Conservation (phyloP, 352 stramenopile genomes). For the Phytophthora cactorum region DNA sequence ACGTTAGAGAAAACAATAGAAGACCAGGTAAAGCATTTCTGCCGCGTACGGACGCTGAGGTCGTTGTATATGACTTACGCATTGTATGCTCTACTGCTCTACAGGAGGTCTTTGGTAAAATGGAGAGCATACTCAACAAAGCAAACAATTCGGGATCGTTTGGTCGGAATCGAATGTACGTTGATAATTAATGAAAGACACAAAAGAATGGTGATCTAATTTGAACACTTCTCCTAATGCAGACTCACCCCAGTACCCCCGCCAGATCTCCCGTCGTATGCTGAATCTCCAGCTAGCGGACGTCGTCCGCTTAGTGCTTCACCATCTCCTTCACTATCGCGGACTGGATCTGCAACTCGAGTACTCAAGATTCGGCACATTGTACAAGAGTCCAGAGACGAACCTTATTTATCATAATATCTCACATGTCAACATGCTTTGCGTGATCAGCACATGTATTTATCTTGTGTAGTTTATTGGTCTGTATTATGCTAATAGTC, state of each 20-base stretch:
- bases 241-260: slow-evolving; percentile 27
- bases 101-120: slow-evolving; percentile 41
- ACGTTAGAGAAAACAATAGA: slow-evolving; percentile 70
- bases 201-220: background rate
- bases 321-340: slow-evolving; percentile 20
- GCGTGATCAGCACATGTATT: background rate
- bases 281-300: slow-evolving; percentile 7
- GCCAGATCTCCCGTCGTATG: slow-evolving; percentile 2
- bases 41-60: background rate
- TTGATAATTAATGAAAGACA: background rate
- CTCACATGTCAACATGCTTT: background rate
- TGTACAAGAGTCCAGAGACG: slow-evolving; percentile 75
- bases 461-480: background rate
- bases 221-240: background rate
- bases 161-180: slow-evolving; percentile 35
- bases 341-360: slow-evolving; percentile 35
- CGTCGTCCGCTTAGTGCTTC: slow-evolving; percentile 2
- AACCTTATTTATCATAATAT: slow-evolving; percentile 70
- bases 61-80: background rate
- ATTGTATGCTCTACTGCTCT: slow-evolving; percentile 1
- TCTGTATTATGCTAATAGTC: background rate
- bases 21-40: slow-evolving; percentile 46
- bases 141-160: slow-evolving; percentile 22
- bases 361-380: slow-evolving; percentile 75
- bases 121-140: slow-evolving; percentile 54